Percentiles rank a stretch among this genome's conserved stretches.
phyloP scores from a whole-genome alignment of 2,329 filamentous ascomycete genomes.

The Lizonia empirigonia region DNA sequence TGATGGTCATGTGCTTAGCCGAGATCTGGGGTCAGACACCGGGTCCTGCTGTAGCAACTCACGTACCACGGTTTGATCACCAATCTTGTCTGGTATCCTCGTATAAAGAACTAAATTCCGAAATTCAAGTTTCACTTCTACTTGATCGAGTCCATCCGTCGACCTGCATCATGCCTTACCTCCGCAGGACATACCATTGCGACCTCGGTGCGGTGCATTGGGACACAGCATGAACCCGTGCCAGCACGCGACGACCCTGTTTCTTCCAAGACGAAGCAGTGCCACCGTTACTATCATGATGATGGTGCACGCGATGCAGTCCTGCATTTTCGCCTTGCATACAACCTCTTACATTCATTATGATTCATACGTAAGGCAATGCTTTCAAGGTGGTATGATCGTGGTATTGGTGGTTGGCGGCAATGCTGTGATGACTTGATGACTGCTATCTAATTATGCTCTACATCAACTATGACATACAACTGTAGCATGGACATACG shows the following conservation, averaged over 20 bases:
- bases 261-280: not conserved
- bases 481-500: conserved; percentile 3
- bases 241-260: conserved; percentile 13
- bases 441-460: conserved; percentile 3
- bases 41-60: not conserved
- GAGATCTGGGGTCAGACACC: not conserved
- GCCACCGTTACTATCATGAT: conserved; percentile 4
- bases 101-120: too few relatives aligned
- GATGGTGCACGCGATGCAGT: conserved; percentile 11
- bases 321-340: conserved; percentile 10
- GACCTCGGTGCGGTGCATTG: conserved; percentile 1
- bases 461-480: conserved; percentile 6
- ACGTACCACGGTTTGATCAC: too few relatives aligned
- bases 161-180: conserved; percentile 5
- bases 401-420: not conserved
- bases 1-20: not conserved
- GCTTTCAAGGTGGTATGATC: not conserved
- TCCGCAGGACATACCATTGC: conserved; percentile 5
- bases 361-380: not conserved
- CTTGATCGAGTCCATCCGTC: not conserved
- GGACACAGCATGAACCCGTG: conserved; percentile 4
- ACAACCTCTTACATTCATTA: not conserved
- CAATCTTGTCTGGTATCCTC: too few relatives aligned
- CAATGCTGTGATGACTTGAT: not conserved
- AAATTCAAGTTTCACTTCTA: too few relatives aligned